Evolutionary conservation across 805 yeast species (phyloP).

Genomic region (Yamadazyma insecticola): DNA sequence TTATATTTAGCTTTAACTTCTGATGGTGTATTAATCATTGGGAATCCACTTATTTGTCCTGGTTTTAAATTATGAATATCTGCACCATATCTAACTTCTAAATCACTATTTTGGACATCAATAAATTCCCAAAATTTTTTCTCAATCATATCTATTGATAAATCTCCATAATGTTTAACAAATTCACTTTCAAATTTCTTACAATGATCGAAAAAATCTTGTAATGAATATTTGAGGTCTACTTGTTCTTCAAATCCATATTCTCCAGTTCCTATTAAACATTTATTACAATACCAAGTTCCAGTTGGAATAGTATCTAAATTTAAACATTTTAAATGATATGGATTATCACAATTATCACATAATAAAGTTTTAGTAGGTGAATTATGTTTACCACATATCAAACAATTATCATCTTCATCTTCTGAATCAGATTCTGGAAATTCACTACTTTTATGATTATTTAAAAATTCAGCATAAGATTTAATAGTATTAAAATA

Average conservation of each 20-base stretch:
- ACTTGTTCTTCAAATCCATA: slow-evolving; percentile 77
- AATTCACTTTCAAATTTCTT: slow-evolving; percentile 44
- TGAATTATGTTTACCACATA: slow-evolving; percentile 44
- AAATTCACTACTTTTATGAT: slow-evolving; percentile 21
- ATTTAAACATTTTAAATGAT: slow-evolving; percentile 62
- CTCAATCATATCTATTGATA: slow-evolving; percentile 48
- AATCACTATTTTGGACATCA: slow-evolving; percentile 33
- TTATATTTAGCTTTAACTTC: slow-evolving; percentile 6
- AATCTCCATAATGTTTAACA: slow-evolving; percentile 24
- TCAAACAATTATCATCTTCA: slow-evolving; percentile 36
- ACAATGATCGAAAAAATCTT: slow-evolving; percentile 58
- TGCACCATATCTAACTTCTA: slow-evolving; percentile 78
- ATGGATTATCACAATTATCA: slow-evolving; percentile 68
- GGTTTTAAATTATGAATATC: slow-evolving; percentile 66
- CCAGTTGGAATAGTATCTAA: slow-evolving; percentile 48
- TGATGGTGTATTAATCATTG: slow-evolving; percentile 37
- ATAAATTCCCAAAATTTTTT: slow-evolving; percentile 60
- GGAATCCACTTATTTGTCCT: slow-evolving; percentile 74
- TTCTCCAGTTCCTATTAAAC: slow-evolving; percentile 82
- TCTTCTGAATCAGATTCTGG: slow-evolving; percentile 29
- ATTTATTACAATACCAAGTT: slow-evolving; percentile 78
- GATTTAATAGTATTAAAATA: slow-evolving; percentile 21
- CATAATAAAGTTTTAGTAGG: slow-evolving; percentile 55
- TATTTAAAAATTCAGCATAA: slow-evolving; percentile 29
- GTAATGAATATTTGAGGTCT: slow-evolving; percentile 49